Base-by-base conservation (phyloP, 305 asterid species). In the Striga hermonthica region DNA sequence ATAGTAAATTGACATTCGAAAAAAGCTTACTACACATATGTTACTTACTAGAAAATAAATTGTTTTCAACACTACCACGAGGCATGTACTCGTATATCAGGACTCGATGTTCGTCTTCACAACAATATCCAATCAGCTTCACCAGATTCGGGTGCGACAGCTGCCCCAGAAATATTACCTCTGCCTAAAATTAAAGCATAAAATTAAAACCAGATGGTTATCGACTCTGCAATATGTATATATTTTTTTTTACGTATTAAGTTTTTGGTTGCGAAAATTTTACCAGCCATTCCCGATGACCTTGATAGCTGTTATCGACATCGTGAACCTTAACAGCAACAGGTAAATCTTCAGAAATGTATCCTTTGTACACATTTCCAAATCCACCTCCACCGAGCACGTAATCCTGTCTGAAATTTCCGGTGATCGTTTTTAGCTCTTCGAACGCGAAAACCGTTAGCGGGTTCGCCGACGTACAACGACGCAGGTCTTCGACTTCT, bases 271-370 rank as follows among this genome's bases (percentile, higher is more conserved):
- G 1, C 31, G 31, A 22, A 22, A 22, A 10, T 4, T 15, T 76
- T 66, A 88, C 96, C 91, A 88, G 86, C 94, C 96, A 88, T 74
- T 86, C 96, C 71, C 95, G 75, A 73, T 88, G 96, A 48, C 96
- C 96, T 80, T 88, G 94, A 80, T 73, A 75, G 56, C 96, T 88
- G 49, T 86, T 86, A 68, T 84, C 96, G 64, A 94, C 90, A 48
- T 82, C 86, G 63, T 88, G 96, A 78, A 88, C 94, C 76, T 88
- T 88, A 60, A 82, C 89, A 68, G 96, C 95, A n/a, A 88, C 96
- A 0, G 88, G 78, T 36, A 73, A 54, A 49, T 77, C 86, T 35
- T 74, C 81, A 3, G 85, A 58, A 35, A 86, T 53, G 73, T 72
- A 80, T 5, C 96, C 96, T 78, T 88, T 88, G 70, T 84, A 88